These are phyloP conservation scores for Cucurbita pepo DNA, from an alignment of 306 rosid genomes.

Conservation along the genomic window DNA sequence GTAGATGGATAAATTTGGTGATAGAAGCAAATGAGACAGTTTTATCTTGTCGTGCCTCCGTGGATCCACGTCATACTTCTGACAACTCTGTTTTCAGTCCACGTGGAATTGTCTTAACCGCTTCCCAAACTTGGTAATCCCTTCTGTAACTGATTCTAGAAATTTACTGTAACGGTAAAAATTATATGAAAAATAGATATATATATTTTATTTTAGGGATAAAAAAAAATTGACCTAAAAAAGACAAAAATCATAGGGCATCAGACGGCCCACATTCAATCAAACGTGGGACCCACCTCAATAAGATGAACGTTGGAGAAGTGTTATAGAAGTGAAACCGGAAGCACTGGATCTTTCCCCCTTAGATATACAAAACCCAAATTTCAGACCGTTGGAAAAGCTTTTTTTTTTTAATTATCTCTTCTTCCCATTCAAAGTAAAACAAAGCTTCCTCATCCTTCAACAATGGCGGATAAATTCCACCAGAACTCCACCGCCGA, in stretches of 20 bases:
- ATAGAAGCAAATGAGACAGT: neutral
- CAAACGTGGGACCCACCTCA: neutral
- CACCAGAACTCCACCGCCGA: slow-evolving; percentile 27
- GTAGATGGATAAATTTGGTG: neutral
- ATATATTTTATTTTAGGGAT: too few relatives aligned
- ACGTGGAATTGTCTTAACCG: neutral
- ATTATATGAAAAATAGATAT: too few relatives aligned
- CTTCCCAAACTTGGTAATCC: neutral
- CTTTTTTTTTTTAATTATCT: neutral
- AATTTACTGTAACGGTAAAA: neutral
- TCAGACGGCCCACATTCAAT: neutral
- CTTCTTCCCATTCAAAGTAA: neutral
- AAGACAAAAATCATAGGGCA: neutral
- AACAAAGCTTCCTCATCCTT: neutral
- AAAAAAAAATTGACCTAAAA: too few relatives aligned
- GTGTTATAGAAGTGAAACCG: neutral
- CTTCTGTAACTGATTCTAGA: neutral
- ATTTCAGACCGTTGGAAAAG: neutral
- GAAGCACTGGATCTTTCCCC: neutral
- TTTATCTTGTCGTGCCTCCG: neutral
- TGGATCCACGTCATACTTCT: neutral
- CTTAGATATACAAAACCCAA: neutral
- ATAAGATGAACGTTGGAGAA: neutral
- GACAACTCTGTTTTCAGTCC: neutral
- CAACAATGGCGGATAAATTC: slow-evolving; percentile 33